phyloP scores from a whole-genome alignment of 139 green algal genomes.

The Klebsormidium nitens region DNA sequence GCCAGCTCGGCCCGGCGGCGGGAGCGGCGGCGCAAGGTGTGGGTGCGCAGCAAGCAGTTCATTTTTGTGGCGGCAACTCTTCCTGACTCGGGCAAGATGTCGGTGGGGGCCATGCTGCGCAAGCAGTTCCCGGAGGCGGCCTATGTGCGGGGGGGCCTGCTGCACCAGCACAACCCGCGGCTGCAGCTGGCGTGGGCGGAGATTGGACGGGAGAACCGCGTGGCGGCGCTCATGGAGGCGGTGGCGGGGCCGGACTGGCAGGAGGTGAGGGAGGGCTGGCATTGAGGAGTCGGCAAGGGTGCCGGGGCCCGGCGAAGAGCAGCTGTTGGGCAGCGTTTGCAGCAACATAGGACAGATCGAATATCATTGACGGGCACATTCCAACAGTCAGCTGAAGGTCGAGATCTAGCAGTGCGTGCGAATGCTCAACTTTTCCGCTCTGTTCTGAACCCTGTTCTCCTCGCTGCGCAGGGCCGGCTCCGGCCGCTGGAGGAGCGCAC shows the following conservation, averaged over 20 bases:
- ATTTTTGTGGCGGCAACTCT: slow-evolving; percentile 90
- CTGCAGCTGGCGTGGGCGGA: slow-evolving; percentile 23
- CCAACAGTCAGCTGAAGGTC: too few relatives aligned
- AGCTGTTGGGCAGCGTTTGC: too few relatives aligned
- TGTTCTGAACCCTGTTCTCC: too few relatives aligned
- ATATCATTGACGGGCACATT: too few relatives aligned
- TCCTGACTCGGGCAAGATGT: slow-evolving; percentile 57
- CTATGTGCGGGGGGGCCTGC: slow-evolving; percentile 16
- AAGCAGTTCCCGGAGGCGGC: slow-evolving; percentile 22
- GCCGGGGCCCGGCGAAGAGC: too few relatives aligned
- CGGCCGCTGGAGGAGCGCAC: too few relatives aligned
- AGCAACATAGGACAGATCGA: too few relatives aligned
- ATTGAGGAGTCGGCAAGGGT: too few relatives aligned
- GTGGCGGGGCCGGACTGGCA: slow-evolving; percentile 4
- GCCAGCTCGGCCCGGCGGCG: too few relatives aligned
- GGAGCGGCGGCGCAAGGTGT: neutral
- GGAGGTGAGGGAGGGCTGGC: slow-evolving; percentile 1
- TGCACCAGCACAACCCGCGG: slow-evolving; percentile 28
- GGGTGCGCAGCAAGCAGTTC: slow-evolving; percentile 66
- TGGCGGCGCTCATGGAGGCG: slow-evolving; percentile 11
- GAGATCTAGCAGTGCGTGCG: too few relatives aligned
- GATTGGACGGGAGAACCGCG: slow-evolving; percentile 4
- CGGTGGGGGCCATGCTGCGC: slow-evolving; percentile 19
- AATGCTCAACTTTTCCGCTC: too few relatives aligned
- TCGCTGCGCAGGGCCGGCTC: too few relatives aligned